Evolutionary conservation across 257 asterid genomes (phyloP), one percentile per base, ranked within the genome.

Genomic region (Cinchona pubescens): DNA sequence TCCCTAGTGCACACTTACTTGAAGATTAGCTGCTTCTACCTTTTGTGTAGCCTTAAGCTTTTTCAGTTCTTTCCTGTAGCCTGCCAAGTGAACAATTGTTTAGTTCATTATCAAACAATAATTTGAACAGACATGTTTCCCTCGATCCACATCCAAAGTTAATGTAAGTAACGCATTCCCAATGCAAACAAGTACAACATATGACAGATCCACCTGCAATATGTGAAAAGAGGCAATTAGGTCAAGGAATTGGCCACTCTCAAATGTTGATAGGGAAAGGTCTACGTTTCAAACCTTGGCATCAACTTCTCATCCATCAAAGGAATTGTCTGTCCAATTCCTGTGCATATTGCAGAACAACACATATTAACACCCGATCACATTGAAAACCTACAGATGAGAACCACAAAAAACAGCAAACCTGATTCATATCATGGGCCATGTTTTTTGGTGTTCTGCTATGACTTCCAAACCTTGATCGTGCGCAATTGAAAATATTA

Each of bases 401-500:
- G 49, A 75, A 75, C 59, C 65, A 76, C n/a, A n/a, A 53, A 29
- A 76, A 75, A 53, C 75, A 78, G 70, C 82, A 74, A 77, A 95
- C 99, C 99, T 95, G 98, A 55, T 95, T 95, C 99, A 95, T 95
- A 85, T 95, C 97, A 25, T 77, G 75, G 74, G 98, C 99, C 98
- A 95, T 92, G 84, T 90, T 91, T 73, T 95, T 95, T 81, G 92
- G 76, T 56, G 98, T 95, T 95, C 99, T 49, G 92, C 86, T 78
- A 94, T 94, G 68, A 90, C 90, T n/a, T 88, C 96, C 83, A 95
- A 80, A 35, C 99, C 99, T 92, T 95, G 89, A 79, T 95, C 99
- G 97, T 95, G 83, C 42, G 66, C 35, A 48, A 77, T 38, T 21
- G 74, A 75, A 69, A 69, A 55, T 37, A 74, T 48, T 4, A 16